Evolutionary conservation across 257 asterid genomes (phyloP).

Genomic region (Solanum clarkiae): DNA sequence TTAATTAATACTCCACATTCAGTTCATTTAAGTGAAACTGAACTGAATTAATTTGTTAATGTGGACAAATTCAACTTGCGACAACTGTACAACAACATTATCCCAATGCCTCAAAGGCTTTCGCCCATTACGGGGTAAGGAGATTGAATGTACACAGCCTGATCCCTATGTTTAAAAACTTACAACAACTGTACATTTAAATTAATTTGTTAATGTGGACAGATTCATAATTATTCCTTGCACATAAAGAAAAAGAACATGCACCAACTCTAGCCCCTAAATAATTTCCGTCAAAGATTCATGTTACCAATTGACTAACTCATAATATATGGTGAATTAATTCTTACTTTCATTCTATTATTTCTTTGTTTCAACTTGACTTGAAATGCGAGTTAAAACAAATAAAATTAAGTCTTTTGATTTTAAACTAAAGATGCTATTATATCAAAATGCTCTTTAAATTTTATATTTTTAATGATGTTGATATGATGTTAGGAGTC

Average conservation of each 20-base stretch:
- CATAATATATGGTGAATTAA: neutral
- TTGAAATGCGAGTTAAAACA: no score
- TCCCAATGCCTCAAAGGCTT: no score
- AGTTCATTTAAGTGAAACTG: neutral
- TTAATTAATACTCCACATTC: neutral
- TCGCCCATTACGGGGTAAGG: no score
- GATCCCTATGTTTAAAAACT: no score
- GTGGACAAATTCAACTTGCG: neutral
- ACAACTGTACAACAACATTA: neutral
- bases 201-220: neutral
- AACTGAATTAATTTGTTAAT: neutral
- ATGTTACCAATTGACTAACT: neutral
- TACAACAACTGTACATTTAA: neutral
- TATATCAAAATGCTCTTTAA: no score
- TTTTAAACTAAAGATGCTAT: no score
- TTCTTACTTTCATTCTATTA: neutral
- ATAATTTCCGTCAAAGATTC: neutral
- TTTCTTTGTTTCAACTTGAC: no score
- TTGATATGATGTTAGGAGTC: no score
- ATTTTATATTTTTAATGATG: no score
- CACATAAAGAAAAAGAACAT: neutral
- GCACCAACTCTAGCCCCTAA: neutral
- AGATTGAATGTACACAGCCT: no score
- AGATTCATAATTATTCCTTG: neutral
- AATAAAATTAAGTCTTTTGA: neutral